phyloP scores from a whole-genome alignment of 805 yeast species.

The Lipomyces anomalus region DNA sequence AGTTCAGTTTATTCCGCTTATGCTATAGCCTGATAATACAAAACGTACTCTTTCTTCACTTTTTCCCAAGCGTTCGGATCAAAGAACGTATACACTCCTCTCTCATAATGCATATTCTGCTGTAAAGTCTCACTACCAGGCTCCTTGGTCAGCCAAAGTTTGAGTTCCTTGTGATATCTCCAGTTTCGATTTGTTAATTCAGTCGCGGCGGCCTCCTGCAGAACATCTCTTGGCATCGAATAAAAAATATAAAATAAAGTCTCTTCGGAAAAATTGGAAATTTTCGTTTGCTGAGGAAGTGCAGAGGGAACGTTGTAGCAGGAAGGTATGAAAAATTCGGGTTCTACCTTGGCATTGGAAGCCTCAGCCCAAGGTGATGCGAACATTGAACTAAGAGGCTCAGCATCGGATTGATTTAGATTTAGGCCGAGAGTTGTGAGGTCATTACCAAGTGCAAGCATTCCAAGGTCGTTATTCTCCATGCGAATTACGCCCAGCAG shows the following conservation, averaged over 20 bases:
- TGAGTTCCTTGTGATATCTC: constrained; percentile 93
- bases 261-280: constrained; percentile 67
- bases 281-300: constrained; percentile 41
- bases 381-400: constrained; percentile 54
- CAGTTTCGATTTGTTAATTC: constrained; percentile 90
- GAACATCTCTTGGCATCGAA: constrained; percentile 83
- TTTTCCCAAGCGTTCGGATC: constrained; percentile 92
- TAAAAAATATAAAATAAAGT: constrained; percentile 90
- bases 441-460: constrained; percentile 72
- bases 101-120: constrained; percentile 78
- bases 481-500: constrained; percentile 52
- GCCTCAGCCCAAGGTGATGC: constrained; percentile 96
- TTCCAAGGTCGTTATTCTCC: constrained; percentile 57
- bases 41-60: constrained; percentile 48
- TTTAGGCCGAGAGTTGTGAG: constrained; percentile 61
- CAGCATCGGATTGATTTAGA: constrained; percentile 39
- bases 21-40: constrained; percentile 59
- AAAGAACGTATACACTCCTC: constrained; percentile 89
- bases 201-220: constrained; percentile 90
- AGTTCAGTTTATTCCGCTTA: constrained; percentile 31
- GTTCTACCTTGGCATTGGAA: constrained; percentile 83
- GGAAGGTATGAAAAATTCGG: constrained; percentile 62
- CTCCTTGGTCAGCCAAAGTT: constrained; percentile 95
- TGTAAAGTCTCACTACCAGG: constrained; percentile 79
- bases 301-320: constrained; percentile 43